Conservation (phyloP, 768 basidiomycete species). For the Lactifluus echinatus region DNA sequence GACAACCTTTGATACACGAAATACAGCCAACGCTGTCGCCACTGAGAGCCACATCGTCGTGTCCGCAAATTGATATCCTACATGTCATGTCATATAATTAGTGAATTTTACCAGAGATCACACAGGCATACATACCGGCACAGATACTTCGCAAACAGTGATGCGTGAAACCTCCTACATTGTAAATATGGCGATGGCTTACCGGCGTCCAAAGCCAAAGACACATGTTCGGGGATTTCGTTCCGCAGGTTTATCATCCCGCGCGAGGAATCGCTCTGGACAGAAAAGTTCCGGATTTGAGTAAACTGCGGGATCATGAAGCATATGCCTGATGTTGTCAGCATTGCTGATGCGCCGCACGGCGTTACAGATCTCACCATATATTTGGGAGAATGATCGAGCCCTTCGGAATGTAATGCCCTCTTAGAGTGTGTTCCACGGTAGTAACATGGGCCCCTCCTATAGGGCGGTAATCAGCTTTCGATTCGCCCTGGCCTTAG, state of each 20-base stretch:
- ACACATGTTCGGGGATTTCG: constrained; percentile 5
- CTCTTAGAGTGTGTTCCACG: background rate
- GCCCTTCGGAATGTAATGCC: constrained; percentile 18
- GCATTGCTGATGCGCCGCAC: background rate
- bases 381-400: constrained; percentile 29
- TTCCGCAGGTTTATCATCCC: constrained; percentile 9
- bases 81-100: background rate
- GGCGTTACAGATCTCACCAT: constrained; percentile 24
- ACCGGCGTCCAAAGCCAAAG: constrained; percentile 24
- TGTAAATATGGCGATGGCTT: too few relatives aligned
- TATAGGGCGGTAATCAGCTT: background rate
- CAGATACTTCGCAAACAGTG: too few relatives aligned
- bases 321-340: constrained; percentile 21
- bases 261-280: constrained; percentile 23
- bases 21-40: constrained; percentile 3
- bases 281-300: constrained; percentile 21
- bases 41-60: constrained; percentile 6
- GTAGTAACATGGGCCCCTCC: background rate
- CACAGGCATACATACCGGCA: background rate
- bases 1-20: constrained; percentile 3
- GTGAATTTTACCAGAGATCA: background rate
- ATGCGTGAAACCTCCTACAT: too few relatives aligned
- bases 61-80: constrained; percentile 9
- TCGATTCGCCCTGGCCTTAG: background rate
- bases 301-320: constrained; percentile 24